phyloP scores from a whole-genome alignment of 176 grass and related monocot species.

The Thinopyrum elongatum region DNA sequence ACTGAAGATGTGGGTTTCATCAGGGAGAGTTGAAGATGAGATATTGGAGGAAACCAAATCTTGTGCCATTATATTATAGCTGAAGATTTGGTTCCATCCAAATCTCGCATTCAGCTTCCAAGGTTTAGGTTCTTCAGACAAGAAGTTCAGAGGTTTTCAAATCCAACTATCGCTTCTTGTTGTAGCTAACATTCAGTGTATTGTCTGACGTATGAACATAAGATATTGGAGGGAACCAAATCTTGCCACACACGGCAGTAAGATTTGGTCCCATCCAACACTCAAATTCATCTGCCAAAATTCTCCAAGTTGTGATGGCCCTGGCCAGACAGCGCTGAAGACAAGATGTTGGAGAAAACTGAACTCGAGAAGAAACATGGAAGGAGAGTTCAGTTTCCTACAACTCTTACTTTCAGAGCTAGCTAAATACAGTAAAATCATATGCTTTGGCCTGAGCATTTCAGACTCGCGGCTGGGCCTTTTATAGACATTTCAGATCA shows the following conservation, averaged over 20 bases:
- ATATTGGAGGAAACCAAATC: slow-evolving; percentile 53
- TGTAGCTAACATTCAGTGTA: neutral
- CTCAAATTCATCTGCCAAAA: slow-evolving; percentile 38
- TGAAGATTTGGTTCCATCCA: slow-evolving; percentile 34
- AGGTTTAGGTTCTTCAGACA: neutral
- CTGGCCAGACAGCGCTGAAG: neutral
- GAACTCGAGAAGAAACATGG: slow-evolving; percentile 26
- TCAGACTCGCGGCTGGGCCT: neutral
- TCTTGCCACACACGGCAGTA: neutral
- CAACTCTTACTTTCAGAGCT: slow-evolving; percentile 56
- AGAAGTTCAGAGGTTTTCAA: neutral
- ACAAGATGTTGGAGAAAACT: slow-evolving; percentile 52
- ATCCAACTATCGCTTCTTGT: neutral
- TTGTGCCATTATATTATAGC: neutral
- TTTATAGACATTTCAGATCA: slow-evolving; percentile 35
- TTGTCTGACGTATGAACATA: slow-evolving; percentile 25
- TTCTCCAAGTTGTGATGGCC: neutral
- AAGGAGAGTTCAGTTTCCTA: slow-evolving; percentile 45
- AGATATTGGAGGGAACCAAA: slow-evolving; percentile 63
- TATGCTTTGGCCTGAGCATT: neutral
- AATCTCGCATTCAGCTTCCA: slow-evolving; percentile 39
- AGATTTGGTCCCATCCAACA: slow-evolving; percentile 44
- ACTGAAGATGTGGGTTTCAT: neutral
- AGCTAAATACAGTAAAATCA: neutral
- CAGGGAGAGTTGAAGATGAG: slow-evolving; percentile 30